Base-by-base conservation (phyloP, 306 rosid species). In the Oxytropis ochrocephala region DNA sequence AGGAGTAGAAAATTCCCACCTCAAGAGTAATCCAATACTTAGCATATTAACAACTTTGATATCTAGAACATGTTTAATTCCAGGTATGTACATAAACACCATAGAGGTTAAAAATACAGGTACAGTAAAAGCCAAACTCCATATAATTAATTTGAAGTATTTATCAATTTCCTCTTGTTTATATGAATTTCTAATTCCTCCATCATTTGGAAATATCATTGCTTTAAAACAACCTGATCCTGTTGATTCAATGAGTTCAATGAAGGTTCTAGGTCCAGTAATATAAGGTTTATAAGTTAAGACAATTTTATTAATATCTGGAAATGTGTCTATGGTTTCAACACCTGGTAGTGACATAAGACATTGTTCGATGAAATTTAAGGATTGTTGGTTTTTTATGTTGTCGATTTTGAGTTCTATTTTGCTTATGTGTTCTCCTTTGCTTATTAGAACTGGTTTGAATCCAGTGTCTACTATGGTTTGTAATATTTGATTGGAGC, bases 81-180 rank as follows among this genome's bases (percentile, higher is more conserved):
- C 81, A 43, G 97, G 90, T 10, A 91, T 64, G 51, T 89, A 85
- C 91, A 85, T 89, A 48, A 91, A 80, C 0, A 91, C 87, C 97
- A 91, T 91, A 43, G 96, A 87, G 57, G 89, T 88, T 19, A 91
- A 69, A 69, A 91, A 91, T 12, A 91, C 85, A 4, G 97, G 97
- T 74, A 87, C 30, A 6, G 93, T 79, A 32, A 83, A 85, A 70
- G 73, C 59, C 71, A 81, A 75, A 44, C 97, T 86, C 97, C 93
- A 89, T 11, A 82, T 19, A 36, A 91, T 83, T 16, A 58, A 80
- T 33, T 51, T 80, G 60, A 66, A 82, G 68, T 85, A 84, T 11
- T 74, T 81, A 48, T 69, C 77, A 66, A 89, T 89, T 58, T 91
- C 94, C 6, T 78, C 53, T 49, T 81, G 52, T 74, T 81, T 81